Evolutionary conservation across 208 protist genomes (phyloP).

Genomic region (Acanthamoeba sp.): DNA sequence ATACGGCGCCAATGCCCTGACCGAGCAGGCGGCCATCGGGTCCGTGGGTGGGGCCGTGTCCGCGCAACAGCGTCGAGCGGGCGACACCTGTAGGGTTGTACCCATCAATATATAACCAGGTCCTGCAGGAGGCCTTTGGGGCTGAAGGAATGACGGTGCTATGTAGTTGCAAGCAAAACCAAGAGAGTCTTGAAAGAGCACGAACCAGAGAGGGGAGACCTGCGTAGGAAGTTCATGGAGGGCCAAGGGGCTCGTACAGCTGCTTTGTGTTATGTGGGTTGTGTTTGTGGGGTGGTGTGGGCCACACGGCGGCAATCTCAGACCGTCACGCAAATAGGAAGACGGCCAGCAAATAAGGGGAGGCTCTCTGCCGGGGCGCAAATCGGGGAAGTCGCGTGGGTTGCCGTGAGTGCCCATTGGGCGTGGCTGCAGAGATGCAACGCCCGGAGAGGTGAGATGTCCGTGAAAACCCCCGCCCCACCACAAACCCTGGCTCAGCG

Average conservation of each 20-base stretch:
- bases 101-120: no score
- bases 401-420: no score
- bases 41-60: constrained; percentile 22
- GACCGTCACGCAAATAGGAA: not conserved
- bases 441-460: no score
- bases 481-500: not conserved
- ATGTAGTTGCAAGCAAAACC: not conserved
- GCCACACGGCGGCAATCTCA: not conserved
- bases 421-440: no score
- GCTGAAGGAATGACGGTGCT: no score
- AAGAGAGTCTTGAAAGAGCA: not conserved
- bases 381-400: not conserved
- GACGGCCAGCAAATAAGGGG: not conserved
- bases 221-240: constrained; percentile 52
- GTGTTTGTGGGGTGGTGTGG: not conserved
- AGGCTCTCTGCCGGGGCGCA: not conserved
- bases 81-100: not conserved
- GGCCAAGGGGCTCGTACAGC: not conserved
- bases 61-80: not conserved
- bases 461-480: no score
- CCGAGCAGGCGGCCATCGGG: constrained; percentile 16
- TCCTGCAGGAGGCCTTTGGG: no score
- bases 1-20: not conserved
- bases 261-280: not conserved
- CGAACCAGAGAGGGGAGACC: constrained; percentile 16